These are phyloP conservation scores for Amanita thiersii DNA, from an alignment of 768 basidiomycete genomes.

Conservation along the genomic window DNA sequence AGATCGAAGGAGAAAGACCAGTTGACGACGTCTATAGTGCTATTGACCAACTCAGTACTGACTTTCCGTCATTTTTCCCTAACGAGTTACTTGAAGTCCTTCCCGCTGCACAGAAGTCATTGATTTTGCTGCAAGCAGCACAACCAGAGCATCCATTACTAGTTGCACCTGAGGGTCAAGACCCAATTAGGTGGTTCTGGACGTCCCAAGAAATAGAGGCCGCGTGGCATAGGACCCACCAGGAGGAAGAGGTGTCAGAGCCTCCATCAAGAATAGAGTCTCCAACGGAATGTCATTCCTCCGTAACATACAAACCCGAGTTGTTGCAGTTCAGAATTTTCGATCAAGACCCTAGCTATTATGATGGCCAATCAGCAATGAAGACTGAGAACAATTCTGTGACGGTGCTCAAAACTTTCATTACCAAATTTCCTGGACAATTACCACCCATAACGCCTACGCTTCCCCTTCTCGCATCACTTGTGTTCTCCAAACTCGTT, in stretches of 20 bases:
- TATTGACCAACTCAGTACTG: slow-evolving; percentile 25
- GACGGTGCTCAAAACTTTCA: slow-evolving; percentile 35
- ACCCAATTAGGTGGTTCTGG: slow-evolving; percentile 57
- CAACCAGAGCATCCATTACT: slow-evolving; percentile 57
- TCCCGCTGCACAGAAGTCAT: slow-evolving; percentile 59
- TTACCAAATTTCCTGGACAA: slow-evolving; percentile 45
- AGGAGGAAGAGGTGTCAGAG: slow-evolving; percentile 1
- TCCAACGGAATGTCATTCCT: slow-evolving; percentile 1
- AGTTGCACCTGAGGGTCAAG: slow-evolving; percentile 15
- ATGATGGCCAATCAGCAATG: slow-evolving; percentile 18
- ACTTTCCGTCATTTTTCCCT: slow-evolving; percentile 62
- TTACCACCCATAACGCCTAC: slow-evolving; percentile 63
- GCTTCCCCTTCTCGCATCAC: slow-evolving; percentile 49
- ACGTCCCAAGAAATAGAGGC: slow-evolving; percentile 40
- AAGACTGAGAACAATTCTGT: slow-evolving; percentile 18
- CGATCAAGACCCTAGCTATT: slow-evolving; percentile 57
- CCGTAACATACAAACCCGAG: slow-evolving; percentile 21
- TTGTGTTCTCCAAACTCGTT: slow-evolving; percentile 55
- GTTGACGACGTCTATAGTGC: slow-evolving; percentile 32
- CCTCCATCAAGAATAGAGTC: slow-evolving; percentile 1
- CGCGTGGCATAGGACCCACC: slow-evolving; percentile 28
- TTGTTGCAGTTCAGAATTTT: slow-evolving; percentile 47
- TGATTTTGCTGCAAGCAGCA: slow-evolving; percentile 56
- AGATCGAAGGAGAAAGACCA: slow-evolving; percentile 30
- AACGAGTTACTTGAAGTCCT: slow-evolving; percentile 40